A percentile compares a stretch with the other conserved stretches of the same genome.
Evolutionary conservation across 306 rosid genomes (phyloP).

Genomic region (Cucurbita ficifolia): DNA sequence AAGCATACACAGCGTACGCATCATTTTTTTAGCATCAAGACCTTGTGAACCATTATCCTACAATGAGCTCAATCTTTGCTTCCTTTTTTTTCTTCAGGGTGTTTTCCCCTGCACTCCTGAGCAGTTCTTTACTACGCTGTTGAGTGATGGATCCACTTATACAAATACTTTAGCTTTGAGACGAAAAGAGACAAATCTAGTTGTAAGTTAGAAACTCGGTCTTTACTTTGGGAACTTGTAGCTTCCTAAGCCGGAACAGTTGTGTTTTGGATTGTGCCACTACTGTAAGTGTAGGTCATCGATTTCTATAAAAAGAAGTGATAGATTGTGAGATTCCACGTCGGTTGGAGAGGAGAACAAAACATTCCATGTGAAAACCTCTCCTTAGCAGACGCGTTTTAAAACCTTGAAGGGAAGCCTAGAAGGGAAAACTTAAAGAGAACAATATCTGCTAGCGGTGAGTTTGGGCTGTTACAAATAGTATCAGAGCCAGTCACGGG

Average conservation of each 20-base stretch:
- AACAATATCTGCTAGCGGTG: too few relatives aligned
- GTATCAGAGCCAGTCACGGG: too few relatives aligned
- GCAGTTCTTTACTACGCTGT: constrained; percentile 48
- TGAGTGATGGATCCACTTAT: constrained; percentile 54
- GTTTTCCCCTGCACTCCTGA: constrained; percentile 70
- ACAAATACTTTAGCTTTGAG: constrained; percentile 47
- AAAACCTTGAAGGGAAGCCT: too few relatives aligned
- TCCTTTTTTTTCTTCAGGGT: constrained; percentile 38
- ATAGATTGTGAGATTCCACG: neutral
- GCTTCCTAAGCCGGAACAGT: neutral
- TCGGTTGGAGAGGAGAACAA: too few relatives aligned
- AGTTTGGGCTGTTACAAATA: too few relatives aligned
- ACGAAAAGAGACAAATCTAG: constrained; percentile 76
- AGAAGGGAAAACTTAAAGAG: too few relatives aligned
- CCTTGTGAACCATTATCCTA: neutral
- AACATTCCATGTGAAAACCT: too few relatives aligned
- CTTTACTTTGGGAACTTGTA: neutral
- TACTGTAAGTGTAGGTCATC: neutral
- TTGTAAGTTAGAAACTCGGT: constrained; percentile 40
- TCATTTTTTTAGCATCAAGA: neutral
- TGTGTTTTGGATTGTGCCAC: neutral
- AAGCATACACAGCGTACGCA: constrained; percentile 58
- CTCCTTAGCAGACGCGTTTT: too few relatives aligned
- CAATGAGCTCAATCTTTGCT: constrained; percentile 11
- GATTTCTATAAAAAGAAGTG: neutral